These are phyloP conservation scores for Pythium coloratum DNA, from an alignment of 352 stramenopile species.

Conservation along the genomic window DNA sequence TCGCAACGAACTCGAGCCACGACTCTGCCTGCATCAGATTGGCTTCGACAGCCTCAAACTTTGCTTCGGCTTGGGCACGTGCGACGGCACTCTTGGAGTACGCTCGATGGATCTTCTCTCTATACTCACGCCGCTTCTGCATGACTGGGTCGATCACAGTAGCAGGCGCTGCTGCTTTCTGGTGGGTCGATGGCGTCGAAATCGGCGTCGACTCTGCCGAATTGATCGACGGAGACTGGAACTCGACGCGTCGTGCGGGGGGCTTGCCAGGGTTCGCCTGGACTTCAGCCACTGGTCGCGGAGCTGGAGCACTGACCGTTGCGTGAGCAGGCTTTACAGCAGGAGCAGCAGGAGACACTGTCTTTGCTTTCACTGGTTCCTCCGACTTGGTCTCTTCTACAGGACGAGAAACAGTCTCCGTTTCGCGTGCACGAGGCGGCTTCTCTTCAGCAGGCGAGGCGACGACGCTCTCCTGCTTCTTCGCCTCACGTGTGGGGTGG, in stretches of 20 bases:
- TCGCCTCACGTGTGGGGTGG: neutral
- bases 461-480: neutral
- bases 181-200: neutral
- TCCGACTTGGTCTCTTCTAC: neutral
- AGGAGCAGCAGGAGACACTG: neutral
- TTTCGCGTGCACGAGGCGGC: neutral
- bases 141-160: constrained; percentile 9
- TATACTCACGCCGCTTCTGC: constrained; percentile 13
- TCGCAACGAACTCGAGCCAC: constrained; percentile 60
- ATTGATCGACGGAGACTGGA: neutral
- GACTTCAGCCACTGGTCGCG: neutral
- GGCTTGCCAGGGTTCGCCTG: neutral
- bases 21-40: constrained; percentile 66
- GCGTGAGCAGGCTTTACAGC: neutral
- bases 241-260: neutral
- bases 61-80: constrained; percentile 60
- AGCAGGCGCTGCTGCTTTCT: neutral
- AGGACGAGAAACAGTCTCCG: neutral
- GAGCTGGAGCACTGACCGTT: neutral
- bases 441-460: neutral
- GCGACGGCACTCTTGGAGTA: constrained; percentile 61
- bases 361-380: neutral
- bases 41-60: constrained; percentile 47
- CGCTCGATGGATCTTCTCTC: constrained; percentile 36
- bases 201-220: neutral